Evolutionary conservation across 208 protist species (phyloP).

Genomic region (Paratrypanosoma confusum): DNA sequence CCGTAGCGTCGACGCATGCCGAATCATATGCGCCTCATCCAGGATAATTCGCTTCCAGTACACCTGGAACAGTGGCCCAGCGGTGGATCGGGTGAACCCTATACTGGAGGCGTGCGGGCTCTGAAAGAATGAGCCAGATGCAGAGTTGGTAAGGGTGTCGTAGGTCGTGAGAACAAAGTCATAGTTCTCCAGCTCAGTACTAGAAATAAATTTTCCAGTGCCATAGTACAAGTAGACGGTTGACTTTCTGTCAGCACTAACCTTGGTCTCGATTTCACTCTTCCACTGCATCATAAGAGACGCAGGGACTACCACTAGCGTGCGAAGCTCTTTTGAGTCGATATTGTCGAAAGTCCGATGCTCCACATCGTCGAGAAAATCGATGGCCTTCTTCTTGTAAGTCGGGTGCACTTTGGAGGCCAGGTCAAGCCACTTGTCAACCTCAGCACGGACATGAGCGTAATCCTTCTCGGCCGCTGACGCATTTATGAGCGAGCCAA

Average conservation of each 20-base stretch:
- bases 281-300: slow-evolving; percentile 89
- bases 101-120: slow-evolving; percentile 47
- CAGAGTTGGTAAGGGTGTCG: slow-evolving; percentile 73
- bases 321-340: slow-evolving; percentile 76
- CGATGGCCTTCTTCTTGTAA: slow-evolving; percentile 51
- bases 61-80: slow-evolving; percentile 74
- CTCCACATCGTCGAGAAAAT: slow-evolving; percentile 73
- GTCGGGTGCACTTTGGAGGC: slow-evolving; percentile 73
- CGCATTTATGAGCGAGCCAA: slow-evolving; percentile 19
- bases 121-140: slow-evolving; percentile 38
- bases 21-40: slow-evolving; percentile 92
- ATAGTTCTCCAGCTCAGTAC: slow-evolving; percentile 69
- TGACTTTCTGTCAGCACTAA: slow-evolving; percentile 32
- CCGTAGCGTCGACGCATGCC: slow-evolving; percentile 71
- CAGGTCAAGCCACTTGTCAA: slow-evolving; percentile 80
- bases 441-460: slow-evolving; percentile 25
- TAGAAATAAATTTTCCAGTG: slow-evolving; percentile 46
- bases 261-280: slow-evolving; percentile 75
- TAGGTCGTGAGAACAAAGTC: slow-evolving; percentile 92
- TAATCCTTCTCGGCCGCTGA: slow-evolving; percentile 10
- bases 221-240: slow-evolving; percentile 80
- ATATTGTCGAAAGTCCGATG: slow-evolving; percentile 63
- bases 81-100: slow-evolving; percentile 45
- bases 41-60: slow-evolving; percentile 91
- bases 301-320: slow-evolving; percentile 89